Evolutionary conservation across 2,329 filamentous ascomycete genomes (phyloP), one percentile per base, ranked within the genome.

Genomic region (Xylariomycetidae sp.): DNA sequence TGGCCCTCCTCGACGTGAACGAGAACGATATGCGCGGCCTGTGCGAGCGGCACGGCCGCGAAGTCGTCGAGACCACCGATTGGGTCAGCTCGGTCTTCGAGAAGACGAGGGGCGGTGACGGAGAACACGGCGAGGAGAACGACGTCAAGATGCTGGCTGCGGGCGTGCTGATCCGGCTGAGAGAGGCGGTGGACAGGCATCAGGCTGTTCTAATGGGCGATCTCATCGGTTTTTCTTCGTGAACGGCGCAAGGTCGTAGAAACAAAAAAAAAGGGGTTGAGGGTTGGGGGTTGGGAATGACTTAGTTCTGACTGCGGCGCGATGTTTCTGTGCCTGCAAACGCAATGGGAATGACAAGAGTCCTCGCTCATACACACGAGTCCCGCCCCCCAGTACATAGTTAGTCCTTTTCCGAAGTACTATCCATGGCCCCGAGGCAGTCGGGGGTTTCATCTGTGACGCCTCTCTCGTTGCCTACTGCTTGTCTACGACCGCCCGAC

Each of bases 21-120:
- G 80, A 74, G 20, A 74, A 78, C 30, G 78, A 88, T 40, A 77
- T 83, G 63, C 68, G 80, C 46, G 69, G 78, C 2, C 58, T 98
- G 3, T 90, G 87, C 30, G 77, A 80, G 38, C 77, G 82, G 37
- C 77, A 88, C 48, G 81, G 85, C 1, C 77, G 79, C 36, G 80
- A 90, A 57, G 65, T 97, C 15, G 71, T 94, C 32, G 90, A 97
- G 69, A 85, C 87, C 39, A 77, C 86, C 49, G 85, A 88, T 51
- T 98, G 92, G 92, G 84, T 86, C 2, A 73, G 79, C 27, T 69
- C 70, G 34, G 74, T 96, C 2, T 94, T 96, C 59, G 77, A 83
- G 39, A 67, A 67, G 20, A 66, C 64, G 6, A 62, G 67, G 18
- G 72, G 72, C 0, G 54, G 52, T n/a, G 52, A 51, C 20, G 66